These are phyloP conservation scores for Pyricularia sp. DNA, from an alignment of 2,329 filamentous ascomycete genomes.

Conservation along the genomic window DNA sequence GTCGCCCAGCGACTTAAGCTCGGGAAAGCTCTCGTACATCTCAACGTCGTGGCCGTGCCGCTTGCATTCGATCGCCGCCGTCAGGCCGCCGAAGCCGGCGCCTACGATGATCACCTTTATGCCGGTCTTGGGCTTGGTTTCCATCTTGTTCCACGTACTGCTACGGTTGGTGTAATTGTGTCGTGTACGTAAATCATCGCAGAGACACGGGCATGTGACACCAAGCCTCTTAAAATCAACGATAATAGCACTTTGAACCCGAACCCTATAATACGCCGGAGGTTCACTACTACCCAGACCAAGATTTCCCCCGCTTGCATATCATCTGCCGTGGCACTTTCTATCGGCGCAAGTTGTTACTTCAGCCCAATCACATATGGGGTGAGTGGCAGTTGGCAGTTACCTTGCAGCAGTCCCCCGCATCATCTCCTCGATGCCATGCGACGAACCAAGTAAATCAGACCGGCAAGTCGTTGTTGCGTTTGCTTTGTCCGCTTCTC, in stretches of 20 bases:
- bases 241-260: not conserved
- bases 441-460: not conserved
- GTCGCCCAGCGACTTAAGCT: conserved; percentile 49
- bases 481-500: not conserved
- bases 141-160: not conserved
- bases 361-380: not conserved
- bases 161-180: not conserved
- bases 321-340: not conserved
- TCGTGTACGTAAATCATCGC: not conserved
- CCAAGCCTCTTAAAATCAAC: too few species aligned
- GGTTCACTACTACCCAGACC: not conserved
- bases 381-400: not conserved
- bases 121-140: conserved; percentile 25
- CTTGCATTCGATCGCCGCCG: conserved; percentile 53
- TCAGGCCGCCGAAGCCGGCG: conserved; percentile 51
- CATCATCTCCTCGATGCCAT: not conserved
- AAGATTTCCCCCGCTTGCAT: not conserved
- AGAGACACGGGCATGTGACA: not conserved
- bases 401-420: not conserved
- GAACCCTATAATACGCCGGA: not conserved
- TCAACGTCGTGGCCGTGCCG: conserved; percentile 50
- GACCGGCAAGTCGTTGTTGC: not conserved
- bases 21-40: conserved; percentile 48
- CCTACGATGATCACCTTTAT: conserved; percentile 43
- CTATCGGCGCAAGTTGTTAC: not conserved